Percentiles rank a stretch among this genome's conserved stretches.
phyloP scores from a whole-genome alignment of 768 basidiomycete genomes.

The Cantharellus anzutake region DNA sequence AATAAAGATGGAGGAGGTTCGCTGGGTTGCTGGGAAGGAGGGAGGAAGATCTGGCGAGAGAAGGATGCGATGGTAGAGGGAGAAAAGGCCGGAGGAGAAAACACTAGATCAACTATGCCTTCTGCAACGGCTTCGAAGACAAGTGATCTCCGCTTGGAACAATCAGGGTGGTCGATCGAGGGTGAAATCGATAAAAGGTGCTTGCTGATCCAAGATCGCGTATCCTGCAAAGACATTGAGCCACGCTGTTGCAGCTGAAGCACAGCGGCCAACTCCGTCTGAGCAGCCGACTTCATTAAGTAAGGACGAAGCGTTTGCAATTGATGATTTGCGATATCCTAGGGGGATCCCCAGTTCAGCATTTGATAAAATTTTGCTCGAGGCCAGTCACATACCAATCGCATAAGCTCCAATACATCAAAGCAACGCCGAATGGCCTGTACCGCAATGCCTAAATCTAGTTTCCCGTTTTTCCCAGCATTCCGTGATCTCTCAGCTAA shows the following conservation, averaged over 20 bases:
- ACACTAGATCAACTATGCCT: constrained; percentile 33
- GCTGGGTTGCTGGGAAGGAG: constrained; percentile 17
- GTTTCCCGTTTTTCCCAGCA: not conserved
- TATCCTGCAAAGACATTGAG: constrained; percentile 21
- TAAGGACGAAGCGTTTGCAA: constrained; percentile 84
- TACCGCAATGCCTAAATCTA: constrained; percentile 23
- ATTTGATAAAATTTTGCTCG: not conserved
- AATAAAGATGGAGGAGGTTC: constrained; percentile 13
- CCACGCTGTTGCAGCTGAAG: constrained; percentile 25
- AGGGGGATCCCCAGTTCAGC: constrained; percentile 3
- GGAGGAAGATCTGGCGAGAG: constrained; percentile 17
- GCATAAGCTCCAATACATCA: constrained; percentile 88
- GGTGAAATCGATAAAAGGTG: constrained; percentile 5
- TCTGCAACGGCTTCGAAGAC: constrained; percentile 10
- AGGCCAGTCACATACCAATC: constrained; percentile 44
- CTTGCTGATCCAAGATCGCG: constrained; percentile 43
- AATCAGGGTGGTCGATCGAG: not conserved
- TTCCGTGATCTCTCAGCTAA: constrained; percentile 26
- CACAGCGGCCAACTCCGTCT: constrained; percentile 65
- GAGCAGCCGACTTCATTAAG: constrained; percentile 58
- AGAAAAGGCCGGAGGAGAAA: constrained; percentile 26
- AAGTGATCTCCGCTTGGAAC: constrained; percentile 6
- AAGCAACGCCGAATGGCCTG: constrained; percentile 64
- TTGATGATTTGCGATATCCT: constrained; percentile 97
- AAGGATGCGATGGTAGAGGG: constrained; percentile 1